phyloP scores from a whole-genome alignment of 2,329 filamentous ascomycete species.

The Colletotrichum eleusines region DNA sequence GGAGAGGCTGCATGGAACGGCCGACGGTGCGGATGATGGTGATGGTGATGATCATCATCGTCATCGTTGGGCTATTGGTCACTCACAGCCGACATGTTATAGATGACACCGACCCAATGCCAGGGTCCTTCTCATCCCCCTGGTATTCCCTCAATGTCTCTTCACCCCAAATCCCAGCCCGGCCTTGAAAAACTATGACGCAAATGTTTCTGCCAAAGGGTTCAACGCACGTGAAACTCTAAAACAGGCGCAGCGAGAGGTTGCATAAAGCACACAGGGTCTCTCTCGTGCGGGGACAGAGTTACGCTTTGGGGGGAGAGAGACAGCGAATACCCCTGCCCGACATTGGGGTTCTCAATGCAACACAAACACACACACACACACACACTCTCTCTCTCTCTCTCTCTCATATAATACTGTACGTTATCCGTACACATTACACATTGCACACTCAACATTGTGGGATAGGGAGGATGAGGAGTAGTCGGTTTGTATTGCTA shows the following conservation, averaged over 20 bases:
- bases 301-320: neutral
- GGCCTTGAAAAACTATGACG: constrained; percentile 27
- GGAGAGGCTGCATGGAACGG: neutral
- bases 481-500: too few species aligned
- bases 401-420: too few species aligned
- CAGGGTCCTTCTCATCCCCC: neutral
- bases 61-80: too few species aligned
- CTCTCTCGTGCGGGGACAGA: constrained; percentile 29
- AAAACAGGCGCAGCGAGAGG: neutral
- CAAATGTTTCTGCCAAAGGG: constrained; percentile 36
- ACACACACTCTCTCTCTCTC: too few species aligned
- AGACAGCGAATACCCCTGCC: constrained; percentile 21
- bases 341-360: constrained; percentile 4
- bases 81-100: too few species aligned
- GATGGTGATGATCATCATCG: too few species aligned
- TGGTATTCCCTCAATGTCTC: neutral
- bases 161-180: neutral
- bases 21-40: neutral
- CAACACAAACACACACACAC: neutral
- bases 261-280: constrained; percentile 10
- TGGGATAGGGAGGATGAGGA: neutral
- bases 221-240: constrained; percentile 26
- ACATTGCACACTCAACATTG: constrained; percentile 15
- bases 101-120: too few species aligned
- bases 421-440: too few species aligned